Conservation (phyloP, 257 asterid species). For the Cordia subcordata region DNA sequence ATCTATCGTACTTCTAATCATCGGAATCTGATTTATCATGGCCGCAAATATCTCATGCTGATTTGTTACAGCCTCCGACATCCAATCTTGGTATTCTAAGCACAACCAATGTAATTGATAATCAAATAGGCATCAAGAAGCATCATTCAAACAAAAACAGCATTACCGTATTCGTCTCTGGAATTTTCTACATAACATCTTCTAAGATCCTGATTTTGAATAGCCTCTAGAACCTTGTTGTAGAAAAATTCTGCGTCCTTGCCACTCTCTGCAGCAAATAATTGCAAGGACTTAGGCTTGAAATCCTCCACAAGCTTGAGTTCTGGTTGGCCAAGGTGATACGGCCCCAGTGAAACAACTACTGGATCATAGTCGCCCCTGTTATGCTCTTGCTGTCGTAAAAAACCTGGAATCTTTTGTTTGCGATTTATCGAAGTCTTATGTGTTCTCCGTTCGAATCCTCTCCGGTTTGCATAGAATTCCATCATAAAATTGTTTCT, state of each 20-base stretch:
- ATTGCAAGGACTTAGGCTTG: conserved; percentile 11
- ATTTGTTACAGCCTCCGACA: too few species aligned
- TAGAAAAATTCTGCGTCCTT: background rate
- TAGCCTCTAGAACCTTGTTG: background rate
- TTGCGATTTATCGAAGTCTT: background rate
- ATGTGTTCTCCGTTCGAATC: too few species aligned
- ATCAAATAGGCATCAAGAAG: conserved; percentile 11
- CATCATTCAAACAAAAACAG: conserved; percentile 17
- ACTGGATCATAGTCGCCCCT: conserved; percentile 12
- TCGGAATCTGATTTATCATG: too few species aligned
- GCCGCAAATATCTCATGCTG: too few species aligned
- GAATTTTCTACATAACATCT: conserved; percentile 13
- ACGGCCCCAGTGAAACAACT: conserved; percentile 29
- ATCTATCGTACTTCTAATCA: too few species aligned
- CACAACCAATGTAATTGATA: background rate
- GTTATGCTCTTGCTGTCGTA: conserved; percentile 3
- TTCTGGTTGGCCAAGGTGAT: conserved; percentile 20
- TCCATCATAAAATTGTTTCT: too few species aligned
- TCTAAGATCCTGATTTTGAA: conserved; percentile 3
- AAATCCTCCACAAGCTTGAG: conserved; percentile 18
- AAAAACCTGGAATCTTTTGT: conserved; percentile 13
- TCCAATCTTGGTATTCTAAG: too few species aligned
- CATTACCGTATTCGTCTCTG: background rate
- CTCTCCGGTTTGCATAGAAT: too few species aligned
- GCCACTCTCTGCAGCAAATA: conserved; percentile 5